Percentiles rank a stretch among this genome's conserved stretches.
These are phyloP conservation scores for Bigelowiella natans DNA, from an alignment of 78 protist genomes.

Conservation along the genomic window DNA sequence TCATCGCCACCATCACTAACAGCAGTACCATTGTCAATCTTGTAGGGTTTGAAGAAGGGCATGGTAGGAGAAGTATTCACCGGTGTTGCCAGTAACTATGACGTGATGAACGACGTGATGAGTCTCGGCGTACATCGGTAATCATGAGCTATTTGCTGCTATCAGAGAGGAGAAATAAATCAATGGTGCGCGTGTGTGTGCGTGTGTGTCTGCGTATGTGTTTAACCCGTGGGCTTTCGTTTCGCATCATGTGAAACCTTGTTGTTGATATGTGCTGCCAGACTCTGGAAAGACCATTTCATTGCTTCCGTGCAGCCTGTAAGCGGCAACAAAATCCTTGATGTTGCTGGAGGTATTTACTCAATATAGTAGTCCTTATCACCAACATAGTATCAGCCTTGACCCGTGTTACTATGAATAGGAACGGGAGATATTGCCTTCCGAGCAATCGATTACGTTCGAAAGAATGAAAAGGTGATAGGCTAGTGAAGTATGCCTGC, in stretches of 20 bases:
- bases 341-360: not conserved
- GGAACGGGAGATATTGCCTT: not conserved
- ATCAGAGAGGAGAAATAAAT: not conserved
- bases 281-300: not conserved
- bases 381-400: too few species aligned
- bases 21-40: too few species aligned
- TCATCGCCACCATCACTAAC: too few species aligned
- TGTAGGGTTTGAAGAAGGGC: not conserved
- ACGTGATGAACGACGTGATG: slow-evolving; percentile 1
- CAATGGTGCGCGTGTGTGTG: not conserved
- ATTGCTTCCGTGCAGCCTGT: not conserved
- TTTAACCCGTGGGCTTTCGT: not conserved
- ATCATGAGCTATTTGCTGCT: not conserved
- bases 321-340: not conserved
- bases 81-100: not conserved
- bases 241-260: not conserved
- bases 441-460: not conserved
- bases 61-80: slow-evolving; percentile 2
- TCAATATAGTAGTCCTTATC: too few species aligned
- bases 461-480: not conserved
- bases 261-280: not conserved
- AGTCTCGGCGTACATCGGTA: not conserved
- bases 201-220: not conserved
- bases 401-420: too few species aligned
- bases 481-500: too few species aligned